Percentiles rank a stretch among this genome's conserved stretches.
These are phyloP conservation scores for Combretum micranthum DNA, from an alignment of 345 rosid species.

Conservation along the genomic window DNA sequence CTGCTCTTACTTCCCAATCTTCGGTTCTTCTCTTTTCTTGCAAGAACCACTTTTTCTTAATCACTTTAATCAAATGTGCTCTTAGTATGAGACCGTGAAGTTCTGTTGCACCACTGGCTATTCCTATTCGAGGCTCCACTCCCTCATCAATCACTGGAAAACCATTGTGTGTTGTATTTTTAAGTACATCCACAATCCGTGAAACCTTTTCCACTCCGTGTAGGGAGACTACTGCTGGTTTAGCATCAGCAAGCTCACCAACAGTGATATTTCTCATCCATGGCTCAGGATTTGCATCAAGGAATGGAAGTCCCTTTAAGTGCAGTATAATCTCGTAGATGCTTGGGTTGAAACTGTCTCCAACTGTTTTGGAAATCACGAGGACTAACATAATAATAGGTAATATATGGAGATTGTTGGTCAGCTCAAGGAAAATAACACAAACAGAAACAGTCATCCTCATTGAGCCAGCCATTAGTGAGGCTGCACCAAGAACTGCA, in stretches of 20 bases:
- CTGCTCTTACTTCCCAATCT: conserved; percentile 78
- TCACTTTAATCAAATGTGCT: conserved; percentile 61
- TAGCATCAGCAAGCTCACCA: conserved; percentile 74
- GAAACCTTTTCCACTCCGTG: conserved; percentile 73
- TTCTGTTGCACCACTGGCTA: conserved; percentile 30
- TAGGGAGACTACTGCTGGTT: conserved; percentile 61
- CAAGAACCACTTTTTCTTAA: conserved; percentile 83
- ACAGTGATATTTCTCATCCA: conserved; percentile 93
- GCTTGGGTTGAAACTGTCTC: conserved; percentile 78
- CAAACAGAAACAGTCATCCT: conserved; percentile 97
- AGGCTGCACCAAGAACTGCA: conserved; percentile 96
- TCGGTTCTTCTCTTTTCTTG: conserved; percentile 68
- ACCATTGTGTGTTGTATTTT: conserved; percentile 65
- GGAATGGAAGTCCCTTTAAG: conserved; percentile 81
- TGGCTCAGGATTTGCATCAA: conserved; percentile 92
- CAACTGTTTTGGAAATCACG: conserved; percentile 79
- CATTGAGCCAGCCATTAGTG: conserved; percentile 97
- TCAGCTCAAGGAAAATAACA: conserved; percentile 88
- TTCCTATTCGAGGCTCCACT: conserved; percentile 35
- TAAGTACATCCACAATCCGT: conserved; percentile 64
- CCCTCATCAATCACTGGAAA: conserved; percentile 62
- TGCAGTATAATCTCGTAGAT: conserved; percentile 77
- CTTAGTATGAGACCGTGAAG: conserved; percentile 75
- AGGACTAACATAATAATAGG: conserved; percentile 90
- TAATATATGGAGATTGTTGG: conserved; percentile 80